Conservation (phyloP, 192 early-diverging fungal species). For the Backusella westeae region DNA sequence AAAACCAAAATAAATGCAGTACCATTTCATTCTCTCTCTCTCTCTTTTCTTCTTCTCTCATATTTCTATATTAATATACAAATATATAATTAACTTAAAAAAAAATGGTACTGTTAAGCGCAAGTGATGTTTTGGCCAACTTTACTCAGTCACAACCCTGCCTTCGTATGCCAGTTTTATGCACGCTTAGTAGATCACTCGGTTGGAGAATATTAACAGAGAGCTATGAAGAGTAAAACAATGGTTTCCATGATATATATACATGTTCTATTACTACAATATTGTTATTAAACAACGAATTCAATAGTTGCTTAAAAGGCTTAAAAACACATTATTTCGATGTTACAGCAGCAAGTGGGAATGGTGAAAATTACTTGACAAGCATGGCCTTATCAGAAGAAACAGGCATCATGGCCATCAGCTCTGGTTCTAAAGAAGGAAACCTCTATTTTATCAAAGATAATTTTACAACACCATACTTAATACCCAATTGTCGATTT, state of each 20-base stretch:
- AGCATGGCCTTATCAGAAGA: slow-evolving; percentile 11
- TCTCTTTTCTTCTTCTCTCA: not conserved
- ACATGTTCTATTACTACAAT: not conserved
- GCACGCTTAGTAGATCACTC: not conserved
- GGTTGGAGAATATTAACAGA: slow-evolving; percentile 11
- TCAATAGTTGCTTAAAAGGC: slow-evolving; percentile 3
- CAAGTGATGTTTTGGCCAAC: not conserved
- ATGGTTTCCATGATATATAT: too few relatives aligned
- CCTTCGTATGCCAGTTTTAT: not conserved
- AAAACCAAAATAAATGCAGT: not conserved
- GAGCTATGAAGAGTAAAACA: not conserved
- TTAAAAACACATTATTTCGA: slow-evolving; percentile 6
- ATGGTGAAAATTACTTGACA: slow-evolving; percentile 10
- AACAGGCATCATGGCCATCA: slow-evolving; percentile 8
- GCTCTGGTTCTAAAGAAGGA: not conserved
- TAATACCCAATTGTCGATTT: slow-evolving; percentile 2
- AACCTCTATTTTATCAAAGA: slow-evolving; percentile 28
- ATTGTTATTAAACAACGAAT: not conserved
- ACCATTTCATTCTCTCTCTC: not conserved
- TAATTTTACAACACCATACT: not conserved
- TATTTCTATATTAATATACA: not conserved
- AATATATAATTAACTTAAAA: not conserved
- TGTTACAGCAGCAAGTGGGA: not conserved
- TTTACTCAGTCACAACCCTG: not conserved
- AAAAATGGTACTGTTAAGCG: not conserved